These are phyloP conservation scores for Podaxis sp. DNA, from an alignment of 768 basidiomycete species.

Conservation along the genomic window DNA sequence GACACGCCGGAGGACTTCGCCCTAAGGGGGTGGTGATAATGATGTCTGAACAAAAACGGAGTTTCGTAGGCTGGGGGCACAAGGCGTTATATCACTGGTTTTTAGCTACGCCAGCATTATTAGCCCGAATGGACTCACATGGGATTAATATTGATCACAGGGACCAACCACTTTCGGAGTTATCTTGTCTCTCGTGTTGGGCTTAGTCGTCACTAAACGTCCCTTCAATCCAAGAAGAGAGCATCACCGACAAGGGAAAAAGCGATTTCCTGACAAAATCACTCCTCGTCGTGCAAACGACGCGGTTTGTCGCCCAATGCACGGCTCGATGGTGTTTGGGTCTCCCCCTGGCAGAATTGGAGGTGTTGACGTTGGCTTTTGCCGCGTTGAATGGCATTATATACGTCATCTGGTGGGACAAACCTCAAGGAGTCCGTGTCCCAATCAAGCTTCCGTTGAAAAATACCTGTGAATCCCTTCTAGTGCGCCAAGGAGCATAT, in stretches of 20 bases:
- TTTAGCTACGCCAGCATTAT: no score
- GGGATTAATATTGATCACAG: no score
- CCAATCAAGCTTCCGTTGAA: neutral
- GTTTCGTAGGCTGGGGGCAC: no score
- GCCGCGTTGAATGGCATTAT: neutral
- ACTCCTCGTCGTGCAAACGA: neutral
- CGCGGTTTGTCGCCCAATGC: conserved; percentile 1
- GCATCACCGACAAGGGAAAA: neutral
- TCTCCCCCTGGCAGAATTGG: neutral
- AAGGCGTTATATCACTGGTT: no score
- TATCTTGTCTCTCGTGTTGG: no score
- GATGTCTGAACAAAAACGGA: no score
- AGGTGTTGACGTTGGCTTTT: conserved; percentile 5
- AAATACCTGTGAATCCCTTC: neutral
- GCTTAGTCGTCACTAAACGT: no score
- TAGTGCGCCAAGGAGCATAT: no score
- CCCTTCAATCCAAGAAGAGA: neutral
- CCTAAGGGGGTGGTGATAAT: conserved; percentile 30
- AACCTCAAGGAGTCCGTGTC: neutral
- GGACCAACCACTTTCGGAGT: no score
- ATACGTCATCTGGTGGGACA: conserved; percentile 4
- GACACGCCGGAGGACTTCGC: conserved; percentile 34
- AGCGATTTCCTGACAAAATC: neutral
- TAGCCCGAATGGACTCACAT: no score
- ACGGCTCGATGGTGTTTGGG: neutral